A percentile compares a stretch with the other conserved stretches of the same genome.
phyloP scores from a whole-genome alignment of 1,284 basidiomycete species.

The Cronartium ribicola region DNA sequence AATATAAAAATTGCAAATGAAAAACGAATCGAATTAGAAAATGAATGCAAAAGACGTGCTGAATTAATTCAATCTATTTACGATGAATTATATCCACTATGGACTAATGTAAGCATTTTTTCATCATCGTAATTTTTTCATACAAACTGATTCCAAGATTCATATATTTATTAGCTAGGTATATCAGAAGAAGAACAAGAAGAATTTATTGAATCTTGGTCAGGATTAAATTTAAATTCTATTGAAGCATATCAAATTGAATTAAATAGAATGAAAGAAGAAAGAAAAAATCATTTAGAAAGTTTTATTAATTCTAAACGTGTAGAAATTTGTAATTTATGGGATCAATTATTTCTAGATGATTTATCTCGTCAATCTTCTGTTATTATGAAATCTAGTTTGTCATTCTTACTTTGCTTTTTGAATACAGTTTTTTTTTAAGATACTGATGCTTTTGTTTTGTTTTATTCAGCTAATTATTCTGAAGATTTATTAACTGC shows the following conservation, averaged over 20 bases:
- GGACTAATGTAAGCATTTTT: slow-evolving; percentile 55
- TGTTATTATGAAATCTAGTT: slow-evolving; percentile 72
- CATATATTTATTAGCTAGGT: slow-evolving; percentile 57
- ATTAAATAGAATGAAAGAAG: slow-evolving; percentile 77
- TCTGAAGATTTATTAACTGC: slow-evolving; percentile 79
- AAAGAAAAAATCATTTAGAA: slow-evolving; percentile 81
- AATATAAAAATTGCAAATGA: slow-evolving; percentile 11
- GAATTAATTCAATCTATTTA: slow-evolving; percentile 76
- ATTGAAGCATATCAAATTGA: slow-evolving; percentile 69
- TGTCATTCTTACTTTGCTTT: slow-evolving; percentile 47
- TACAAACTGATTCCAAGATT: not conserved
- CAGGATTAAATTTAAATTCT: slow-evolving; percentile 60
- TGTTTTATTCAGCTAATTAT: slow-evolving; percentile 64
- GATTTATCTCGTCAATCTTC: slow-evolving; percentile 77
- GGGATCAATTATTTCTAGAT: slow-evolving; percentile 80
- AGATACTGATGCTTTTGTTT: slow-evolving; percentile 42
- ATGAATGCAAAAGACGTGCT: slow-evolving; percentile 55
- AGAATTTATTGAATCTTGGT: slow-evolving; percentile 69
- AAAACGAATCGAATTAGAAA: slow-evolving; percentile 12
- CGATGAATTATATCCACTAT: slow-evolving; percentile 74
- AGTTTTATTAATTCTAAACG: slow-evolving; percentile 78
- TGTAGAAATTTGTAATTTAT: slow-evolving; percentile 72
- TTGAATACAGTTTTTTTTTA: not conserved
- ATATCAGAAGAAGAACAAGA: slow-evolving; percentile 70
- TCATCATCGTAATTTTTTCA: not conserved